Base-by-base conservation (phyloP, 2,329 filamentous ascomycete species). In the Phialocephala subalpina region DNA sequence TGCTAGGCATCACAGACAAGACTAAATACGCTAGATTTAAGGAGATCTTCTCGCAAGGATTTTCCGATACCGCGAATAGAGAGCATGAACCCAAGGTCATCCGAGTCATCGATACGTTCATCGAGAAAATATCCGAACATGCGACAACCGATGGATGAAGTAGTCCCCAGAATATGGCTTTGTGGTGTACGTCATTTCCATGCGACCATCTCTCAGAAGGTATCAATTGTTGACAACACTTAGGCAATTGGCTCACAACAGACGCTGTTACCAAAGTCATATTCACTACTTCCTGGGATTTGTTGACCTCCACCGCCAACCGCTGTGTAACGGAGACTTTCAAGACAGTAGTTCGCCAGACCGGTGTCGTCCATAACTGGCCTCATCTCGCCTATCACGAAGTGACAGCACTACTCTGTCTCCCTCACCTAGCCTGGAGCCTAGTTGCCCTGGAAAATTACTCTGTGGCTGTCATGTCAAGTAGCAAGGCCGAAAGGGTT, bases 1-100 rank as follows among this genome's bases (percentile, higher is more conserved):
- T 90, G 3, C 89, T 92, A 80, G 92, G 91, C 78, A 84, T 84
- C 1, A 87, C 89, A 59, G 88, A 92, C 76, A 90, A 90, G 80
- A 80, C 82, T 0, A 78, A 87, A 52, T 90, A 92, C 73, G 88
- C 88, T n/a, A 35, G 29, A n/a, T 35, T 91, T 81, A 82, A 90
- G 55, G 84, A 58, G 35, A 58, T 70, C 22, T 59, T 70, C 18
- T 38, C 60, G 5, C 69, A 73, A 14, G 74, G 69, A 0, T 73
- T 76, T 42, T 76, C 74, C 0, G 73, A 74, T 18, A 62, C 62
- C 1, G 70, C 63, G 18, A 55, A 59, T 25, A 62, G 67, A 18
- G 60, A 61, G 36, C 60, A 67, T 53, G 65, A 69, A 35, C 67
- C 67, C 1, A 67, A 62, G 27, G 38, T 69, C 11, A 47, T 58